Percentiles rank a stretch among this genome's conserved stretches.
These are phyloP conservation scores for Trypanosoma conorhini DNA, from an alignment of 208 protist genomes.

Conservation along the genomic window DNA sequence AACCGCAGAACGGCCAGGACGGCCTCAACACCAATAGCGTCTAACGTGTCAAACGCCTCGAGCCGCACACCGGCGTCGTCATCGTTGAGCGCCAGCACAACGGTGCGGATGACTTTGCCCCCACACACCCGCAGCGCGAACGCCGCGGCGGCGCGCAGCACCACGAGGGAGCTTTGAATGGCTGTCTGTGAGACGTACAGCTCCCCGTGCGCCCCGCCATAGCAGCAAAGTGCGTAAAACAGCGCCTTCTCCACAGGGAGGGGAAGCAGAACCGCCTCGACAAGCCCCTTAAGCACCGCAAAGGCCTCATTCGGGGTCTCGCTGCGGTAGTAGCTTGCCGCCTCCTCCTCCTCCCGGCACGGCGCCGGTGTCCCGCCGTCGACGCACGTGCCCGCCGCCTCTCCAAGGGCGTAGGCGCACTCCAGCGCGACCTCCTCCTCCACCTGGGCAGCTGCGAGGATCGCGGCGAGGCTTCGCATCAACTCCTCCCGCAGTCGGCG, in stretches of 20 bases:
- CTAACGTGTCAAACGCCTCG: conserved; percentile 60
- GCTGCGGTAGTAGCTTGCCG: conserved; percentile 37
- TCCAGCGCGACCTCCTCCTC: conserved; percentile 57
- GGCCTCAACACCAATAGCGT: conserved; percentile 31
- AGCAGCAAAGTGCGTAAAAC: conserved; percentile 56
- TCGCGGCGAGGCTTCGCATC: conserved; percentile 33
- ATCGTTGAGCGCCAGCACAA: conserved; percentile 69
- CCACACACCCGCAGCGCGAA: conserved; percentile 70
- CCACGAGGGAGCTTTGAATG: conserved; percentile 38
- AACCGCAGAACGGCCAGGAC: conserved; percentile 40
- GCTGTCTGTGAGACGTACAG: conserved; percentile 55
- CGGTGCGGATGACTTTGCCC: conserved; percentile 47
- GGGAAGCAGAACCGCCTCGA: conserved; percentile 46
- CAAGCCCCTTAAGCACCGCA: conserved; percentile 42
- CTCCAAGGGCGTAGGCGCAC: conserved; percentile 51
- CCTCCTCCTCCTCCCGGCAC: conserved; percentile 34
- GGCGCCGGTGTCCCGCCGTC: background rate
- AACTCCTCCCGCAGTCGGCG: conserved; percentile 40
- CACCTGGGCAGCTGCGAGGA: conserved; percentile 33
- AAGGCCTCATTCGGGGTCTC: conserved; percentile 50
- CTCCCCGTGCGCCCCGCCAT: conserved; percentile 63
- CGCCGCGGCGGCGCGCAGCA: conserved; percentile 43
- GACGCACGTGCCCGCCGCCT: background rate
- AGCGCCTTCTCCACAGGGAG: conserved; percentile 53
- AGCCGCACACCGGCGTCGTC: conserved; percentile 44